Percentiles rank a stretch among this genome's conserved stretches.
Evolutionary conservation across 805 yeast genomes (phyloP).

Genomic region (Monosporozyma solicola): DNA sequence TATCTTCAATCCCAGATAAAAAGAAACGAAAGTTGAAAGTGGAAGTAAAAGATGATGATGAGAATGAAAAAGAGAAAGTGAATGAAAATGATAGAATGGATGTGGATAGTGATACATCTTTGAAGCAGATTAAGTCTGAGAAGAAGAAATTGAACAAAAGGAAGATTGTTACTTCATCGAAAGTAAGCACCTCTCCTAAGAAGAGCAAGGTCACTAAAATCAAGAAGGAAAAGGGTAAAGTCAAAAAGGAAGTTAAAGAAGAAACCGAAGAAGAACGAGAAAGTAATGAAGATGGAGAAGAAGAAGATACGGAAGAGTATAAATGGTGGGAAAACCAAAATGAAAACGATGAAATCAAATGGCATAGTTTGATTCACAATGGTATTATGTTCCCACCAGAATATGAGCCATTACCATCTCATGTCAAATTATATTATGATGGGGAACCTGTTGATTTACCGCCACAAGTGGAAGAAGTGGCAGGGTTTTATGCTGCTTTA

Average conservation of each 20-base stretch:
- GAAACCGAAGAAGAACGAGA: constrained; percentile 6
- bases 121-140: background rate
- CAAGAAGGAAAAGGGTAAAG: background rate
- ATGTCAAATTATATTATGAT: constrained; percentile 67
- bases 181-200: background rate
- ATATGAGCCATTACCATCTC: constrained; percentile 75
- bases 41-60: background rate
- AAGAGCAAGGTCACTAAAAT: background rate
- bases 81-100: background rate
- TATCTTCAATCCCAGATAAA: constrained; percentile 1
- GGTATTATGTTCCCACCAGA: constrained; percentile 94
- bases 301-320: constrained; percentile 46
- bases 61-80: background rate
- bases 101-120: background rate
- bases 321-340: constrained; percentile 80
- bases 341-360: constrained; percentile 65
- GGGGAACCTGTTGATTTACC: constrained; percentile 71
- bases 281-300: constrained; percentile 15
- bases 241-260: background rate
- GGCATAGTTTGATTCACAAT: constrained; percentile 79
- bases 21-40: constrained; percentile 1
- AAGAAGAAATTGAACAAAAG: background rate
- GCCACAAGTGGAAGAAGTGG: constrained; percentile 85
- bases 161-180: background rate
- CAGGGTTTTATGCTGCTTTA: constrained; percentile 89